Percentiles rank a stretch among this genome's conserved stretches.
Evolutionary conservation across 345 rosid species (phyloP).

Genomic region (Eucalyptus cloeziana): DNA sequence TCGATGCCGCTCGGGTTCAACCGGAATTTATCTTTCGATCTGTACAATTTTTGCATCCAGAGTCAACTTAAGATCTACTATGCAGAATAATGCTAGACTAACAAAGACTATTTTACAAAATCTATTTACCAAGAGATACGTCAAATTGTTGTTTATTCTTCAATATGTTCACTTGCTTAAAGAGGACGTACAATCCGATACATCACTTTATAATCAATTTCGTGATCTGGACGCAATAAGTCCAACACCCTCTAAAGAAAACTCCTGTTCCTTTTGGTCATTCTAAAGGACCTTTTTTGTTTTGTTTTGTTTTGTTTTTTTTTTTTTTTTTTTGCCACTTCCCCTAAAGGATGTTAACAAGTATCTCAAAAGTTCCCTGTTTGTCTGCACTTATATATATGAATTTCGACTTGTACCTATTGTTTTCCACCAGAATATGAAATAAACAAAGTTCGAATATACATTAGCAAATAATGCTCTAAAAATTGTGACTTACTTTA

Average conservation of each 20-base stretch:
- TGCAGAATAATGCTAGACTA: background rate
- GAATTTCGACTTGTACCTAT: background rate
- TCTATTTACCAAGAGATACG: background rate
- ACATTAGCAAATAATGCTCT: background rate
- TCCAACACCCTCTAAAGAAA: background rate
- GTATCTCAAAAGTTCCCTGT: background rate
- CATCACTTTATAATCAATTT: background rate
- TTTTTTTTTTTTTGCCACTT: background rate
- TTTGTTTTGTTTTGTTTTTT: background rate
- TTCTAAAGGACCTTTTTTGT: background rate
- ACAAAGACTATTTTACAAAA: background rate
- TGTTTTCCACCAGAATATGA: background rate
- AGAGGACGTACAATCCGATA: background rate
- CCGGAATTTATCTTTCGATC: background rate
- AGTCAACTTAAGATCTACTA: background rate
- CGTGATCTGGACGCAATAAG: background rate
- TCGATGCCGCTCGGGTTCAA: background rate
- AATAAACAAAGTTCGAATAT: background rate
- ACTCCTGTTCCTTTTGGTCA: background rate
- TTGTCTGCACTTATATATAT: background rate
- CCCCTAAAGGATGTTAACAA: background rate
- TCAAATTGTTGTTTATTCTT: background rate
- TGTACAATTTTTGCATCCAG: background rate
- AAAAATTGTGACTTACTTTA: background rate
- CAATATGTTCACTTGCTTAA: background rate